phyloP scores from a whole-genome alignment of 2,329 filamentous ascomycete genomes.

The Cladosporium sp. region DNA sequence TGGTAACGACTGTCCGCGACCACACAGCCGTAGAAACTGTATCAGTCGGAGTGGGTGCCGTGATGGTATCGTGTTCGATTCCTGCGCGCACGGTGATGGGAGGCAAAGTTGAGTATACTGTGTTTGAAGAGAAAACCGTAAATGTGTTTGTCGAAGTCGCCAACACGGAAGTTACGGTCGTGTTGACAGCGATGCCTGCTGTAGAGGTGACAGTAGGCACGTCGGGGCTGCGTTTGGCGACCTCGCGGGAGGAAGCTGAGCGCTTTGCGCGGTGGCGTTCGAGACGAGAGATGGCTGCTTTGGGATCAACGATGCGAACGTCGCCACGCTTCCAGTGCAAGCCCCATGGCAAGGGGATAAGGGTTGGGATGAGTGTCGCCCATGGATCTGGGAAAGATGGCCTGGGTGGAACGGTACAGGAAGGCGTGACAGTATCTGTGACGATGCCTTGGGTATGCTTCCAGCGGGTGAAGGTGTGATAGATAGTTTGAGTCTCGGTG shows the following conservation, averaged over 20 bases:
- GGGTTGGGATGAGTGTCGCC: constrained; percentile 38
- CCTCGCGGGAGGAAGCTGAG: not conserved
- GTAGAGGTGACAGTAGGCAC: constrained; percentile 38
- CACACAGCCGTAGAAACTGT: constrained; percentile 32
- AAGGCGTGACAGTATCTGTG: constrained; percentile 39
- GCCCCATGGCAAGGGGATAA: constrained; percentile 27
- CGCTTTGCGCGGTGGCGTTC: constrained; percentile 15
- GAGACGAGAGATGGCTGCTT: not conserved
- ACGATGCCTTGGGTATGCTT: constrained; percentile 24
- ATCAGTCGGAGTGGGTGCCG: constrained; percentile 40
- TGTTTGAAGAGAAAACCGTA: constrained; percentile 20
- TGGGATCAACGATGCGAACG: not conserved
- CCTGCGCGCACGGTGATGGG: constrained; percentile 40
- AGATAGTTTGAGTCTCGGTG: constrained; percentile 32
- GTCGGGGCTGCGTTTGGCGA: constrained; percentile 39
- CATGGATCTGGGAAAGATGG: constrained; percentile 37
- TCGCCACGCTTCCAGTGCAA: constrained; percentile 28
- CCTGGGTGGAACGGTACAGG: constrained; percentile 39
- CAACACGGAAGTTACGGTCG: constrained; percentile 30
- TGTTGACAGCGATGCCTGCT: constrained; percentile 32
- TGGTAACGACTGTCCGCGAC: constrained; percentile 34
- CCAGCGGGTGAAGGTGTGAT: constrained; percentile 37
- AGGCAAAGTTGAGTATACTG: constrained; percentile 32
- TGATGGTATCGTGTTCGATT: constrained; percentile 35
- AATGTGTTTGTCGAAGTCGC: constrained; percentile 11